These are phyloP conservation scores for Diaporthe humulicola DNA, from an alignment of 2,329 filamentous ascomycete species.

Conservation along the genomic window DNA sequence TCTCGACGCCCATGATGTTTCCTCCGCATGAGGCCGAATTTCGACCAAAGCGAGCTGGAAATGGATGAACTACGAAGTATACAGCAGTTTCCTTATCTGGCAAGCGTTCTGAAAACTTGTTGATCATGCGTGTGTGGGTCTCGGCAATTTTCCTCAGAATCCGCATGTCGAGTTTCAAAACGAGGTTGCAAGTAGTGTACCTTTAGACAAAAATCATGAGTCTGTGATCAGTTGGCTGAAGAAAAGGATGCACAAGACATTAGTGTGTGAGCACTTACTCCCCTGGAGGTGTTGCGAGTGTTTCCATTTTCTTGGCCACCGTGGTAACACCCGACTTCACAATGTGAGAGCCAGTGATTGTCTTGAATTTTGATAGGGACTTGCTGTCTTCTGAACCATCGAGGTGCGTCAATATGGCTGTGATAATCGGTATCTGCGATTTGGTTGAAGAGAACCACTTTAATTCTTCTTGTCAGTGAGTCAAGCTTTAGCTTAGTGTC, in stretches of 20 bases:
- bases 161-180: constrained; percentile 12
- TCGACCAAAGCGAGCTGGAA: not conserved
- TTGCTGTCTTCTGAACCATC: not conserved
- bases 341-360: not conserved
- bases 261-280: not conserved
- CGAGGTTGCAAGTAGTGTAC: not conserved
- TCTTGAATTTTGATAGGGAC: not conserved
- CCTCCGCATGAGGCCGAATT: not conserved
- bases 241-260: fast-evolving
- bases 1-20: not conserved
- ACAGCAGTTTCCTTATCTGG: not conserved
- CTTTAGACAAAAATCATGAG: not conserved
- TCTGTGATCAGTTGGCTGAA: not conserved
- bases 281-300: not conserved
- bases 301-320: not conserved
- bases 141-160: not conserved
- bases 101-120: not conserved
- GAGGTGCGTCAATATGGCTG: not conserved
- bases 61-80: not conserved
- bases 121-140: not conserved
- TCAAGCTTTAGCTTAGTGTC: too few species aligned
- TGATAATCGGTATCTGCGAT: not conserved
- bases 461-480: not conserved
- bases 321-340: not conserved
- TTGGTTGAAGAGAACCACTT: constrained; percentile 7